Base-by-base conservation (phyloP, 495 filamentous ascomycete genomes). In the Penicillium fimorum region DNA sequence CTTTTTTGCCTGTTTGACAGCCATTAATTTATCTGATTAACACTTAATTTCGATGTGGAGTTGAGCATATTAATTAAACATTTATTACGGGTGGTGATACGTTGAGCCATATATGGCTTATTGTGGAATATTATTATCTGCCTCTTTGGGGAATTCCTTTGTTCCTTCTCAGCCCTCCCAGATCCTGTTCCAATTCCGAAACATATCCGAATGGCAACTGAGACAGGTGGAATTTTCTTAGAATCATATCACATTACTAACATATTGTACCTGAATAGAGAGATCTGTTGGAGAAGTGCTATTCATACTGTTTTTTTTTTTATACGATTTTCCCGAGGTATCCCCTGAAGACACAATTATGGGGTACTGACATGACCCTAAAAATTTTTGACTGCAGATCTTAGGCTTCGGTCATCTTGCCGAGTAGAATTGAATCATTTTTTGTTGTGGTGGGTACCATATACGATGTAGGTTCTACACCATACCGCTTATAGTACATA, bases 81-180 rank as follows among this genome's bases (percentile, higher is more conserved):
- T 17, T 24, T 30, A 3, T 12, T 7, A 18, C 4, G 7, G 17
- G 40, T 24, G 15, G 29, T 65, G 59, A 60, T 65, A 62, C 54
- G 59, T 43, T 10, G 57, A 60, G 33, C 60, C 63, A 50, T 7
- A 47, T 17, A 38, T 37, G 5, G 33, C 33, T 37, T n/a, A 37
- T 6, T 15, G 5, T 37, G 33, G 13, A 50, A 38, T 25, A 13
- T 25, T 15, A 20, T 4, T 27, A 27, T 27, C 4, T 27, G 6
- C 25, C 25, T 4, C 25, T 27, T 27, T 27, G 25, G 25, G 25
- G 25, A 27, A 7, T 5, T 7, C 6, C 25, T 27, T 27, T 7
- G 25, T 27, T 5, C 4, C 6, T 27, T 27, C 25, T 27, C 25
- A 27, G 24, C 7, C n/a, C 10, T 20, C 42, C 62, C 57, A 25